A percentile compares a stretch with the other conserved stretches of the same genome.
phyloP scores from a whole-genome alignment of 2,329 filamentous ascomycete genomes.

The Pseudocercospora crystallina region DNA sequence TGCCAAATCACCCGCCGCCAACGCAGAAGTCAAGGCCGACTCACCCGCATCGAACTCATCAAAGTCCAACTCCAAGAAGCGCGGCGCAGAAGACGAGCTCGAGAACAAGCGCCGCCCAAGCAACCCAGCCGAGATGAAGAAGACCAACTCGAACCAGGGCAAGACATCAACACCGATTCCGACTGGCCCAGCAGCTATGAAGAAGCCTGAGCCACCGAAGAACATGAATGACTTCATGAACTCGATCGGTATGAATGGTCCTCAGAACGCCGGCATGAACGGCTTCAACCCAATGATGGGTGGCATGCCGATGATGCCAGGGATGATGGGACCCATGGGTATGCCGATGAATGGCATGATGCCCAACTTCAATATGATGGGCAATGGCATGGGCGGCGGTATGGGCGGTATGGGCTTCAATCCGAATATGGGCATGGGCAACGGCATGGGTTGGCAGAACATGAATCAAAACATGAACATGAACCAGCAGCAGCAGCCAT shows the following conservation, averaged over 20 bases:
- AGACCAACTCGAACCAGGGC: constrained; percentile 36
- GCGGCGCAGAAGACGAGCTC: constrained; percentile 71
- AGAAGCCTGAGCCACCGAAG: constrained; percentile 23
- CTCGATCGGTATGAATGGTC: constrained; percentile 46
- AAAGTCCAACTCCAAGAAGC: constrained; percentile 65
- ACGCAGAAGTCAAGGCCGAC: constrained; percentile 30
- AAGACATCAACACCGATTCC: constrained; percentile 26
- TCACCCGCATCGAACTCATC: constrained; percentile 30
- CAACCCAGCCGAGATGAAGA: constrained; percentile 48
- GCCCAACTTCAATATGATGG: constrained; percentile 38
- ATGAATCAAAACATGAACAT: constrained; percentile 26
- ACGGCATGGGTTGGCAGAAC: constrained; percentile 29
- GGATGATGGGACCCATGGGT: constrained; percentile 13
- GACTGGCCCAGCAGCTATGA: constrained; percentile 36
- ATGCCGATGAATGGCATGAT: constrained; percentile 10
- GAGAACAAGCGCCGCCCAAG: constrained; percentile 44
- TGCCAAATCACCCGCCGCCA: constrained; percentile 16
- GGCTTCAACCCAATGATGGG: constrained; percentile 32
- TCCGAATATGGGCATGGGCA: constrained; percentile 35
- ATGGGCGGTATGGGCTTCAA: constrained; percentile 17
- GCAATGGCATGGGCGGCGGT: constrained; percentile 35
- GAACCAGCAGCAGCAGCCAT: constrained; percentile 31
- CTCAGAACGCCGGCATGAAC: constrained; percentile 29
- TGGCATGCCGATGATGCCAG: constrained; percentile 23
- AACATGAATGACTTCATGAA: constrained; percentile 44